Conservation (phyloP, 306 rosid species). For the Crotalaria pallida region DNA sequence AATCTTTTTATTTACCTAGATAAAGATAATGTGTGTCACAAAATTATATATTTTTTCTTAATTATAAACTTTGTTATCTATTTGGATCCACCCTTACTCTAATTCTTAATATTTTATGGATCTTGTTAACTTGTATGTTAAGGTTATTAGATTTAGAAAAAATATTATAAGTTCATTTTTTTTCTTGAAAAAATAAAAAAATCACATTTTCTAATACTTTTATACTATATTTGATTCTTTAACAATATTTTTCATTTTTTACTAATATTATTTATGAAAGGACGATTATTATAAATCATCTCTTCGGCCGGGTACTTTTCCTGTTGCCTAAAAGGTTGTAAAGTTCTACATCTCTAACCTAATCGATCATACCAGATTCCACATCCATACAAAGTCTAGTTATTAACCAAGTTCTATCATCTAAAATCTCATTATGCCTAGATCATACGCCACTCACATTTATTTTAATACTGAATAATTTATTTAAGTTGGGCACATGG, state of each 20-base stretch:
- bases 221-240: too few species aligned
- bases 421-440: too few species aligned
- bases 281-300: background rate
- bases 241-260: background rate
- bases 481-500: background rate
- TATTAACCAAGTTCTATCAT: background rate
- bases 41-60: too few species aligned
- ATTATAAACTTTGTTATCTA: background rate
- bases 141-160: too few species aligned
- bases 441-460: too few species aligned
- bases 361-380: constrained; percentile 5
- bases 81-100: background rate
- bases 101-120: background rate
- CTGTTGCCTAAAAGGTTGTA: background rate
- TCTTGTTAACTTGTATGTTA: too few species aligned
- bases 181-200: too few species aligned
- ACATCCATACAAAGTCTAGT: constrained; percentile 13
- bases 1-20: too few species aligned
- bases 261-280: background rate
- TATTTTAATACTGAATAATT: too few species aligned
- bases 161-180: too few species aligned
- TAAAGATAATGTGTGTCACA: too few species aligned
- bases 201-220: too few species aligned
- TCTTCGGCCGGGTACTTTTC: background rate
- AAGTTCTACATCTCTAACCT: background rate